A percentile compares a stretch with the other conserved stretches of the same genome.
phyloP scores from a whole-genome alignment of 1,284 basidiomycete species.

The Ceratobasidium sp. region DNA sequence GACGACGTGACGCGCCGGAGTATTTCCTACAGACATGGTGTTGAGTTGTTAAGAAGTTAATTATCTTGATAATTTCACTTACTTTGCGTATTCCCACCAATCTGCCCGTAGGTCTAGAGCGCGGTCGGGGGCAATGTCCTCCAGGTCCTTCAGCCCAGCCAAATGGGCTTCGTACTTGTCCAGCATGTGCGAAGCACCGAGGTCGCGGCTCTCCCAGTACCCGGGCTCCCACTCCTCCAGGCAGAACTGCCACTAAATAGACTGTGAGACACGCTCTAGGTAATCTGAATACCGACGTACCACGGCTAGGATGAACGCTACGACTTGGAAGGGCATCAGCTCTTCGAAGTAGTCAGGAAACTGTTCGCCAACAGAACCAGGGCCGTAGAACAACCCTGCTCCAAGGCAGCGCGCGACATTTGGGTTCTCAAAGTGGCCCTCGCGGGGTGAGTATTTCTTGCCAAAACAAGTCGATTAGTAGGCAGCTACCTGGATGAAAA shows the following conservation, averaged over 20 bases:
- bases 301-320: slow-evolving; percentile 15
- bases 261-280: too few species aligned
- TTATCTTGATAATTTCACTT: too few species aligned
- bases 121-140: not conserved
- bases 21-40: too few species aligned
- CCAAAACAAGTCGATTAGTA: too few species aligned
- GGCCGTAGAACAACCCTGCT: not conserved
- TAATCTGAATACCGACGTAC: too few species aligned
- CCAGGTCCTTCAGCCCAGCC: slow-evolving; percentile 9
- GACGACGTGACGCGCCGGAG: too few species aligned
- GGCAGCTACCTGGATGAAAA: too few species aligned
- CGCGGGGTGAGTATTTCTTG: slow-evolving; percentile 6
- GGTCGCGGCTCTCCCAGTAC: not conserved
- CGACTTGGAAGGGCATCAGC: not conserved
- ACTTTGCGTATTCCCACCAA: slow-evolving; percentile 1
- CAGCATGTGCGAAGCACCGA: not conserved
- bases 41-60: too few species aligned
- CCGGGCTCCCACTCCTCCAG: slow-evolving; percentile 20
- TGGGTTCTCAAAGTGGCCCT: slow-evolving; percentile 15
- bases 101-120: not conserved
- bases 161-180: slow-evolving; percentile 38
- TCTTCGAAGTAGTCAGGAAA: slow-evolving; percentile 13
- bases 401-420: not conserved
- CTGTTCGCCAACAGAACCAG: not conserved
- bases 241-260: slow-evolving; percentile 29